Conservation (phyloP, 1,284 basidiomycete species). For the Ustilago bromivora region DNA sequence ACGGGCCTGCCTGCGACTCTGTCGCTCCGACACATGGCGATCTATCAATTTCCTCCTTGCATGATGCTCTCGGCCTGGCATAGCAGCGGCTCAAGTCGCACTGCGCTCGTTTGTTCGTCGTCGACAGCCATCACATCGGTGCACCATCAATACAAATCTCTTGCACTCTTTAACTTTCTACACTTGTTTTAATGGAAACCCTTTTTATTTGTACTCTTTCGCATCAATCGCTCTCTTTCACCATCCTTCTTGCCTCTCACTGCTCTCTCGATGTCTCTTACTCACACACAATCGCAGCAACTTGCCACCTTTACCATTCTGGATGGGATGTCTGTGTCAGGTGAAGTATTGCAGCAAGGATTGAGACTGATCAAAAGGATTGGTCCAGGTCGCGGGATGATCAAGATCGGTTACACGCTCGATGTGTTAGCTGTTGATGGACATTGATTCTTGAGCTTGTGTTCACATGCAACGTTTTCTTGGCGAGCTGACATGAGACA, state of each 20-base stretch:
- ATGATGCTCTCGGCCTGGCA: not conserved
- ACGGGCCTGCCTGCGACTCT: not conserved
- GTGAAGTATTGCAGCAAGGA: too few relatives aligned
- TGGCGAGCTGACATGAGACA: too few relatives aligned
- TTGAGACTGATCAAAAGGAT: too few relatives aligned
- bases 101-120: constrained; percentile 7
- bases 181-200: constrained; percentile 44
- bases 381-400: too few relatives aligned
- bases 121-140: not conserved
- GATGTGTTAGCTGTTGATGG: too few relatives aligned
- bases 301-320: not conserved
- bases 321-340: not conserved
- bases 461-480: too few relatives aligned
- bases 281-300: constrained; percentile 7
- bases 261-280: constrained; percentile 4
- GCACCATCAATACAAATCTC: not conserved
- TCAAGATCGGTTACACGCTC: too few relatives aligned
- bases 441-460: too few relatives aligned
- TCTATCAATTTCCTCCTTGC: not conserved
- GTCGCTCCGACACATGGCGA: not conserved
- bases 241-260: not conserved
- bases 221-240: constrained; percentile 15
- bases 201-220: constrained; percentile 16
- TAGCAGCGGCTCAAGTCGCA: not conserved
- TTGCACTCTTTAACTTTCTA: constrained; percentile 22